These are phyloP conservation scores for Endotrypanum monterogeii DNA, from an alignment of 208 protist genomes.

Conservation along the genomic window DNA sequence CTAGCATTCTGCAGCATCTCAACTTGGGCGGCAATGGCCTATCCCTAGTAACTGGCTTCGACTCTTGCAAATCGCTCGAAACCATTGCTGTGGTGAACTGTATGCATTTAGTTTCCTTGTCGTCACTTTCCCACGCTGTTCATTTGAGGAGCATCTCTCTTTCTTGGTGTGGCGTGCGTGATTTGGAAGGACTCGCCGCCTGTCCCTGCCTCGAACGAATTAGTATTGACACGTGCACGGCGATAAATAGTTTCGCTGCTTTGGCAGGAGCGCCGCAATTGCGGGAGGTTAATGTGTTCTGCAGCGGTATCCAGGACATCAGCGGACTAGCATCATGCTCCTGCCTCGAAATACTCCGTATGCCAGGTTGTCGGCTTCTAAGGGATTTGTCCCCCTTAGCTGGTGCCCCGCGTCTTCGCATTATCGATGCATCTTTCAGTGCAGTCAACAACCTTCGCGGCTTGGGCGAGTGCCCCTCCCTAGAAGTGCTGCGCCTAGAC, in stretches of 20 bases:
- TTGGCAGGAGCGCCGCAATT: conserved; percentile 3
- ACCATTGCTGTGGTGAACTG: conserved; percentile 3
- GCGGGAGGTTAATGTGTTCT: conserved; percentile 10
- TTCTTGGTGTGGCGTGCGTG: conserved; percentile 11
- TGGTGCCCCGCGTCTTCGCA: conserved; percentile 9
- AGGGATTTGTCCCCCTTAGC: conserved; percentile 14
- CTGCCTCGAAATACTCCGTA: conserved; percentile 6
- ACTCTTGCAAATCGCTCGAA: conserved; percentile 1
- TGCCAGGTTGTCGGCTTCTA: not conserved
- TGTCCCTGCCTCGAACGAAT: conserved; percentile 2
- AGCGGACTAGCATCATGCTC: conserved; percentile 4
- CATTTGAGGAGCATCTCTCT: conserved; percentile 6
- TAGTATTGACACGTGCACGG: conserved; percentile 8
- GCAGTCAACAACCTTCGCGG: conserved; percentile 5
- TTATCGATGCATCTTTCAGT: conserved; percentile 16
- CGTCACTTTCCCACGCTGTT: not conserved
- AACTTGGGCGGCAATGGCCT: not conserved
- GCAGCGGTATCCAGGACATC: conserved; percentile 8
- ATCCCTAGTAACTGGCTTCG: not conserved
- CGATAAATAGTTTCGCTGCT: conserved; percentile 1
- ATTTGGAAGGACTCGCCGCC: not conserved
- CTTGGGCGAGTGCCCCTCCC: conserved; percentile 4
- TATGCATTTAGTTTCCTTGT: not conserved
- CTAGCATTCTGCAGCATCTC: conserved; percentile 1
- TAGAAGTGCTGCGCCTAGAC: conserved; percentile 11